These are phyloP conservation scores for Hibiscus tridactylites DNA, from an alignment of 345 rosid genomes.

Conservation along the genomic window DNA sequence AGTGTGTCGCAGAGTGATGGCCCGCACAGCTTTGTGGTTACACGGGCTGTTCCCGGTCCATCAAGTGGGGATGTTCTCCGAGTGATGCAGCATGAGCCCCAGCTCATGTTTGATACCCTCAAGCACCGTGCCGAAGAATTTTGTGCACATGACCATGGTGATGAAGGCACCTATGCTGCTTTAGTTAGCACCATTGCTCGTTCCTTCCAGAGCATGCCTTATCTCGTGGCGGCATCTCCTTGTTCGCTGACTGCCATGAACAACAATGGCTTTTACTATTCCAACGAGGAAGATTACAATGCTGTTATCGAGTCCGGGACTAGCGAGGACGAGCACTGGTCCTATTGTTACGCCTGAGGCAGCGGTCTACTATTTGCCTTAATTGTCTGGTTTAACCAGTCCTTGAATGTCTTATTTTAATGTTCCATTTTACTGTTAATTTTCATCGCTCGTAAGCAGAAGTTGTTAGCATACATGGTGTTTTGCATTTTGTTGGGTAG, in stretches of 20 bases:
- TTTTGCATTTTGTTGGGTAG: slow-evolving; percentile 22
- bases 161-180: slow-evolving; percentile 22
- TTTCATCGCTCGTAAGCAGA: slow-evolving; percentile 2
- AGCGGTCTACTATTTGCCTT: background rate
- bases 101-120: slow-evolving; percentile 86
- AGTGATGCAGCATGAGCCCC: slow-evolving; percentile 92
- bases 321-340: slow-evolving; percentile 63
- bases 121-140: slow-evolving; percentile 79
- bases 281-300: slow-evolving; percentile 39
- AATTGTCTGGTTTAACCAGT: background rate
- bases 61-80: slow-evolving; percentile 88
- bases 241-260: slow-evolving; percentile 60
- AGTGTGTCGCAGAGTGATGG: slow-evolving; percentile 86
- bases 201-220: slow-evolving; percentile 89
- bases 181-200: slow-evolving; percentile 55
- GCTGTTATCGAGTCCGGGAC: slow-evolving; percentile 25
- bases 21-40: slow-evolving; percentile 89
- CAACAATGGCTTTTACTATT: slow-evolving; percentile 48
- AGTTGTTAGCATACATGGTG: slow-evolving; percentile 14
- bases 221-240: slow-evolving; percentile 40
- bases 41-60: slow-evolving; percentile 76
- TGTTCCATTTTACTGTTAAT: background rate
- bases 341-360: slow-evolving; percentile 56
- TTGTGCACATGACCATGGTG: slow-evolving; percentile 22
- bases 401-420: background rate